A percentile compares a stretch with the other conserved stretches of the same genome.
Conservation (phyloP, 306 rosid genomes). For the Bauhinia variegata region DNA sequence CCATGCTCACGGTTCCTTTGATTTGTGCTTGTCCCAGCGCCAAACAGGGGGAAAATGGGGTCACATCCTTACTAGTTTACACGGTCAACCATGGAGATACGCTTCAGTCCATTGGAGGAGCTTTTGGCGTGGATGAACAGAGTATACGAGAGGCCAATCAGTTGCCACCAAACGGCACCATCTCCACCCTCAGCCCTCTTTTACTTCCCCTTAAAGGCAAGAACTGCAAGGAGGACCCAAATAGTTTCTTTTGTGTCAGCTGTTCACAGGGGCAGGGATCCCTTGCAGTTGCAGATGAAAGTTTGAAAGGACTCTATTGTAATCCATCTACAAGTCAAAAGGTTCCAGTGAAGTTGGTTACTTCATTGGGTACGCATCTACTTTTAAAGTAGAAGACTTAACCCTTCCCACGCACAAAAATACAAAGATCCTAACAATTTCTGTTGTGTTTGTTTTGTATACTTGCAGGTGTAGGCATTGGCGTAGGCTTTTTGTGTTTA, state of each 20-base stretch:
- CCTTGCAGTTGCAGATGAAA: conserved; percentile 21
- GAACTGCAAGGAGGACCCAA: conserved; percentile 43
- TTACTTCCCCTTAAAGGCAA: conserved; percentile 50
- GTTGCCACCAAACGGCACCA: conserved; percentile 27
- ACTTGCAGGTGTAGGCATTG: conserved; percentile 51
- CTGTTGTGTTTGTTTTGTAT: too few species aligned
- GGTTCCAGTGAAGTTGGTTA: conserved; percentile 40
- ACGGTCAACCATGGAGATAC: conserved; percentile 38
- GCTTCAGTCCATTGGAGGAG: conserved; percentile 40
- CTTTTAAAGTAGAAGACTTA: too few species aligned
- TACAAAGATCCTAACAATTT: too few species aligned
- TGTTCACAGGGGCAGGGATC: conserved; percentile 36
- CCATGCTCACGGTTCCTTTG: conserved; percentile 45
- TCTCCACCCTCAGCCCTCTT: conserved; percentile 37
- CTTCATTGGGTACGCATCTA: conserved; percentile 36
- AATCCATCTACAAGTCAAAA: conserved; percentile 20
- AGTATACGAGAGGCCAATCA: conserved; percentile 48
- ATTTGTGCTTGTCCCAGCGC: conserved; percentile 54
- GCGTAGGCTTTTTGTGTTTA: conserved; percentile 41
- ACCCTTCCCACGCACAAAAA: background rate
- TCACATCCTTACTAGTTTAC: conserved; percentile 45
- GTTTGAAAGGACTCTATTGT: conserved; percentile 11
- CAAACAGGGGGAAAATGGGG: conserved; percentile 45
- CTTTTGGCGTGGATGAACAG: conserved; percentile 42
- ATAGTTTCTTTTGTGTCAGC: conserved; percentile 42